phyloP scores from a whole-genome alignment of 2,329 filamentous ascomycete species.

The Aspergillus clavatus region DNA sequence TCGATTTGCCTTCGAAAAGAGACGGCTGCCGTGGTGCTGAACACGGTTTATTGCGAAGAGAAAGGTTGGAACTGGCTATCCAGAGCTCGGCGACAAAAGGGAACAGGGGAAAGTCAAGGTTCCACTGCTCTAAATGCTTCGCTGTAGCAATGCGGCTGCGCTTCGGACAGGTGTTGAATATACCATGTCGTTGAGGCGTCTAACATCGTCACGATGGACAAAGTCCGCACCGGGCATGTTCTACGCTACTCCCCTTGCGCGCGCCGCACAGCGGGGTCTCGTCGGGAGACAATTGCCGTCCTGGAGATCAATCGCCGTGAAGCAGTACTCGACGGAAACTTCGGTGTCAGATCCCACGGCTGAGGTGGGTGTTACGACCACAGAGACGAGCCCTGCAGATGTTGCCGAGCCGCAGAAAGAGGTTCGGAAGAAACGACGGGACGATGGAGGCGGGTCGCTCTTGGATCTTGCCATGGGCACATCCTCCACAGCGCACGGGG shows the following conservation, averaged over 20 bases:
- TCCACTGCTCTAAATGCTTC: conserved; percentile 14
- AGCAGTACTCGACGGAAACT: neutral
- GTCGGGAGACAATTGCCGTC: neutral
- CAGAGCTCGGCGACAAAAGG: neutral
- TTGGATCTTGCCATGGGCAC: conserved; percentile 16
- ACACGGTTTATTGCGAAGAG: neutral
- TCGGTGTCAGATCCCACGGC: neutral
- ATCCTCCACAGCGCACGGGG: too few species aligned
- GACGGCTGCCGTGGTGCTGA: too few species aligned
- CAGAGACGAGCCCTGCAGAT: neutral
- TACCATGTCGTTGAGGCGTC: conserved; percentile 10
- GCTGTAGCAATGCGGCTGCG: conserved; percentile 17
- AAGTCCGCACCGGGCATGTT: neutral
- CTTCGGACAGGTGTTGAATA: conserved; percentile 11
- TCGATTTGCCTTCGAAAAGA: too few species aligned
- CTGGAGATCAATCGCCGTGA: neutral
- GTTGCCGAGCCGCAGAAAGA: neutral
- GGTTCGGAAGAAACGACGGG: neutral
- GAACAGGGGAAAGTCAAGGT: neutral
- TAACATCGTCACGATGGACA: neutral
- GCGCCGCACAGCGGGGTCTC: neutral
- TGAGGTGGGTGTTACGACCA: neutral
- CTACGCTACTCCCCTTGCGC: neutral
- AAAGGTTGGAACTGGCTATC: neutral
- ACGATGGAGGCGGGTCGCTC: conserved; percentile 4